Evolutionary conservation across 2,329 filamentous ascomycete genomes (phyloP), one percentile per base, ranked within the genome.

Genomic region (Nannizziopsis barbatae): DNA sequence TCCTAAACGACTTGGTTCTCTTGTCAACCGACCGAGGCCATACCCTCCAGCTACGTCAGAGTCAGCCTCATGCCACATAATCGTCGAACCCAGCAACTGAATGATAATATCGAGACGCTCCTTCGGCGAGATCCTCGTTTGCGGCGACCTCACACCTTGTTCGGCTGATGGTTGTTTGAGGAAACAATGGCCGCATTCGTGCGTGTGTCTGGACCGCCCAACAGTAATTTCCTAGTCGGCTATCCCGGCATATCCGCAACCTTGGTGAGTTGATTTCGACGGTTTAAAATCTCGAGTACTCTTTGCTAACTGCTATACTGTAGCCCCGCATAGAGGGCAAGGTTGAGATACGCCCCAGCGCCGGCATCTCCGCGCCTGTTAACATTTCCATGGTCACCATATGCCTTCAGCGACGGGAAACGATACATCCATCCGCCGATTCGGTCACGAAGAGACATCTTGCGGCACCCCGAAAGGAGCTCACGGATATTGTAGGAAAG

Each of bases 171-270:
- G 53, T 55, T 48, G 46, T 46, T 49, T 50, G 47, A 46, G 52
- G 31, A 46, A 31, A 40, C 45, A 36, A 81, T 81, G 74, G 77
- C 83, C 68, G 84, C 85, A 65, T 86, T 86, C 69, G 92, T 98
- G 73, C 84, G 92, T 76, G 88, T 98, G 71, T 94, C 88, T 58
- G 92, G 92, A 65, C 89, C 89, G 65, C 89, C 92, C 59, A 98
- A 98, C 71, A 92, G 87, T 71, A 92, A 86, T 71, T 95, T 95
- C 65, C 76, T 96, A 56, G 87, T 96, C 58, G 92, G 92, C 59
- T 98, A 96, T 68, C 92, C 92, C 49, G 92, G 92, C 58, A 96
- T 98, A 68, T 95, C 90, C 49, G 92, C 92, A 61, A 98, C 92
- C 33, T 70, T 95, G 79, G 89, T 95, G 77, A 71, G 86, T 79